Evolutionary conservation across 2,329 filamentous ascomycete genomes (phyloP).

Genomic region (Aspergillus japonicus): DNA sequence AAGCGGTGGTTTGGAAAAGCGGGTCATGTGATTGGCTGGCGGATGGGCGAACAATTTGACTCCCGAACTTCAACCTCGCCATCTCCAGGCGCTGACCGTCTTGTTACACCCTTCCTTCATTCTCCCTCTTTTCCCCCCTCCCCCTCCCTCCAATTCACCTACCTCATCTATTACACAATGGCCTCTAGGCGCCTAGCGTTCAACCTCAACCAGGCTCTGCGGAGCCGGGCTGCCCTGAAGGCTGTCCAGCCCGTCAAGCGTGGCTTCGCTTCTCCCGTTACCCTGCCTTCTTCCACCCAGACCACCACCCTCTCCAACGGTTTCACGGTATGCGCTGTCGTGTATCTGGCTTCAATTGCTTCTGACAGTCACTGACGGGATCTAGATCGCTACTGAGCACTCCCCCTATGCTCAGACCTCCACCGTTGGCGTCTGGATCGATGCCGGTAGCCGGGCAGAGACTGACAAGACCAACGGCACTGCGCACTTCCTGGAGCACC

Average conservation of each 20-base stretch:
- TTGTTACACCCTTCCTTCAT: slow-evolving; percentile 37
- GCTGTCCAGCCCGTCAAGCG: slow-evolving; percentile 74
- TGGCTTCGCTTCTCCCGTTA: slow-evolving; percentile 84
- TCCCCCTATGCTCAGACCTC: slow-evolving; percentile 98
- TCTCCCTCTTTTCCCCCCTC: slow-evolving; percentile 53
- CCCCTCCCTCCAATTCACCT: slow-evolving; percentile 42
- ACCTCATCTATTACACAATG: slow-evolving; percentile 58
- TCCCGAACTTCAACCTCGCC: slow-evolving; percentile 44
- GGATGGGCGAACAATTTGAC: slow-evolving; percentile 46
- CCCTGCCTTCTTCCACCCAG: slow-evolving; percentile 75
- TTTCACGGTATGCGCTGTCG: slow-evolving; percentile 70
- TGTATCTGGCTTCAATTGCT: slow-evolving; percentile 16
- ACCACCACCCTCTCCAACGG: slow-evolving; percentile 96
- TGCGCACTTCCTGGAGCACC: slow-evolving; percentile 98
- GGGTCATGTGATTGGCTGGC: slow-evolving; percentile 47
- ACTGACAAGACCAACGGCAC: slow-evolving; percentile 98
- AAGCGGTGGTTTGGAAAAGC: slow-evolving; percentile 40
- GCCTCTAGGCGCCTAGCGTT: slow-evolving; percentile 96
- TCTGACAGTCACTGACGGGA: slow-evolving; percentile 30
- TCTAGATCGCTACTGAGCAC: slow-evolving; percentile 93
- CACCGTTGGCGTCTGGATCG: slow-evolving; percentile 98
- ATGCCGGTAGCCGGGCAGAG: slow-evolving; percentile 96
- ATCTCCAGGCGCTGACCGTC: slow-evolving; percentile 33
- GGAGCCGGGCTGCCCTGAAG: slow-evolving; percentile 80
- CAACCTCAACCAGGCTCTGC: slow-evolving; percentile 87